These are phyloP conservation scores for Radiomyces spectabilis DNA, from an alignment of 192 early-diverging fungal genomes.

Conservation along the genomic window DNA sequence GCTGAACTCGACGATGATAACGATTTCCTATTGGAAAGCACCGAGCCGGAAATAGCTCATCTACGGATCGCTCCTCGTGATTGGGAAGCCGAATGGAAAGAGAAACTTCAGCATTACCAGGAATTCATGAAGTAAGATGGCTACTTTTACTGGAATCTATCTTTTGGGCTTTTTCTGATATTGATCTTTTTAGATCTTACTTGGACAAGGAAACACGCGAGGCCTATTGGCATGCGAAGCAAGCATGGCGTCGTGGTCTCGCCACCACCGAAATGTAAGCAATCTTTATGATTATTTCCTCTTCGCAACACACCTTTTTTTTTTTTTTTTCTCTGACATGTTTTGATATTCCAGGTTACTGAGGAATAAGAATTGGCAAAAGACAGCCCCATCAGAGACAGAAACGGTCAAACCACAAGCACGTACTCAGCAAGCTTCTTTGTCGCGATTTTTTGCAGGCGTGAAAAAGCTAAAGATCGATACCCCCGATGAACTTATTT, in stretches of 20 bases:
- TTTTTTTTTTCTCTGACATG: background rate
- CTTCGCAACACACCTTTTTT: background rate
- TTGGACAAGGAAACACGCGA: slow-evolving; percentile 5
- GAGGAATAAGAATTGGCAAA: background rate
- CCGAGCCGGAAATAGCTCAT: slow-evolving; percentile 13
- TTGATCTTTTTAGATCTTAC: slow-evolving; percentile 7
- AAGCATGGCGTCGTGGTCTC: slow-evolving; percentile 20
- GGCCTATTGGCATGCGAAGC: slow-evolving; percentile 11
- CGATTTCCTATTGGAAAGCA: background rate
- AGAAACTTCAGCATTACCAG: slow-evolving; percentile 10
- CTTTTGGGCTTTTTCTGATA: background rate
- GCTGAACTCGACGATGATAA: background rate
- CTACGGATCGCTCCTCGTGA: background rate
- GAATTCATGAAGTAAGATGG: slow-evolving; percentile 17
- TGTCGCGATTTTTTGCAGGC: slow-evolving; percentile 30
- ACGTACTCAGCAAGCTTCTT: slow-evolving; percentile 6
- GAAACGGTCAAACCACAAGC: background rate
- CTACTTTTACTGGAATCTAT: background rate
- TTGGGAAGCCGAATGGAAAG: slow-evolving; percentile 19
- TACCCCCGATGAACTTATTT: slow-evolving; percentile 30
- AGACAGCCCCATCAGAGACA: background rate
- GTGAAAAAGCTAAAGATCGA: slow-evolving; percentile 26
- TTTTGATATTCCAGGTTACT: background rate
- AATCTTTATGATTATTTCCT: background rate
- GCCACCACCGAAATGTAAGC: slow-evolving; percentile 23